phyloP scores from a whole-genome alignment of 257 asterid genomes.

The Paraleonurus japonicus region DNA sequence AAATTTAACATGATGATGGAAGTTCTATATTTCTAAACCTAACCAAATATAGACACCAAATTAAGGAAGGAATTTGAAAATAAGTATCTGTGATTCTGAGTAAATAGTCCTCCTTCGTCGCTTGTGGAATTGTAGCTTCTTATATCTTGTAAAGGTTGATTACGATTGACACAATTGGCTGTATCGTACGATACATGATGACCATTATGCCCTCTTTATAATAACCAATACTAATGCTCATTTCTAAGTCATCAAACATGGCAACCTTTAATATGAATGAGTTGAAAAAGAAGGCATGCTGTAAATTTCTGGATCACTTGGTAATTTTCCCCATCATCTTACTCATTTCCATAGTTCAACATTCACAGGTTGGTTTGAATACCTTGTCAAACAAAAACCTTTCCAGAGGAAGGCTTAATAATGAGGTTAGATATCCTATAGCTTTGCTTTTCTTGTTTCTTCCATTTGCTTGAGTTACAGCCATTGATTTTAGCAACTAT shows the following conservation, averaged over 20 bases:
- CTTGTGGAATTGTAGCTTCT: not conserved
- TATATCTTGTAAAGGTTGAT: not conserved
- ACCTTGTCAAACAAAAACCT: conserved; percentile 24
- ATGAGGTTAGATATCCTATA: conserved; percentile 38
- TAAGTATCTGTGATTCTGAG: not conserved
- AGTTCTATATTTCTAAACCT: not conserved
- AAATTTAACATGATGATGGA: not conserved
- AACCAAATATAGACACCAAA: not conserved
- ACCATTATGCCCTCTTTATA: not conserved
- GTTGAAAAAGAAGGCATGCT: not conserved
- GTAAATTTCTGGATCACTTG: not conserved
- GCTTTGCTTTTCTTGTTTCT: not conserved
- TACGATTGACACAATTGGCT: not conserved
- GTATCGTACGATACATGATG: not conserved
- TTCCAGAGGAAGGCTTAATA: conserved; percentile 33
- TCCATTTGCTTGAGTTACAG: not conserved
- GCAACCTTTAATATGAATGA: not conserved
- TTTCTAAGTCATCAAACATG: not conserved
- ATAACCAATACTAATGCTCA: not conserved
- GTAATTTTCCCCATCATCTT: not conserved
- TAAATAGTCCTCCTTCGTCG: not conserved
- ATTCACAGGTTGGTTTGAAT: conserved; percentile 40
- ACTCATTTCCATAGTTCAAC: not conserved
- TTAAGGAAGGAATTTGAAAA: not conserved
- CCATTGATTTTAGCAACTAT: not conserved